phyloP scores from a whole-genome alignment of 1,284 basidiomycete species.

The Omphalotus olearius region DNA sequence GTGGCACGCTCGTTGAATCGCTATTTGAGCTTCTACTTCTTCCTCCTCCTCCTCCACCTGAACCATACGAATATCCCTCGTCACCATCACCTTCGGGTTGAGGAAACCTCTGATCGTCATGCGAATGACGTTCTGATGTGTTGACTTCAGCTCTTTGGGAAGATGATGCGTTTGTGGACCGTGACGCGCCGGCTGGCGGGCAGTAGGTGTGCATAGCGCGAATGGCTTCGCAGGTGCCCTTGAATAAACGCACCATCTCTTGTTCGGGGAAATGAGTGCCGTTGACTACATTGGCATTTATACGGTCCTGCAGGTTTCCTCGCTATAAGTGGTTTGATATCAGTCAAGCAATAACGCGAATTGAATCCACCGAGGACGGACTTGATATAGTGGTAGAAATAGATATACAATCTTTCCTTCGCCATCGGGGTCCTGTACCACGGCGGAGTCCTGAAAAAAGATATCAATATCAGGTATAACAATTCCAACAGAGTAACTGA shows the following conservation, averaged over 20 bases:
- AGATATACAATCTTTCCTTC: slow-evolving; percentile 94
- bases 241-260: slow-evolving; percentile 87
- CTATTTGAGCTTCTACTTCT: slow-evolving; percentile 22
- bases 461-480: neutral
- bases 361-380: slow-evolving; percentile 21
- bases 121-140: slow-evolving; percentile 26
- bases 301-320: slow-evolving; percentile 94
- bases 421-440: slow-evolving; percentile 89
- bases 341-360: slow-evolving; percentile 21
- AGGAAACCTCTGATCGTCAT: slow-evolving; percentile 61
- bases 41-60: slow-evolving; percentile 1
- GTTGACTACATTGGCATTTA: slow-evolving; percentile 84
- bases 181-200: slow-evolving; percentile 35
- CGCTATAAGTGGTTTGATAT: slow-evolving; percentile 37
- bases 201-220: slow-evolving; percentile 90
- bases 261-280: slow-evolving; percentile 83
- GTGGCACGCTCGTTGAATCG: slow-evolving; percentile 36
- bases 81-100: slow-evolving; percentile 69
- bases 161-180: slow-evolving; percentile 20
- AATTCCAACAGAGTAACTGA: slow-evolving; percentile 24
- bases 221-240: slow-evolving; percentile 90
- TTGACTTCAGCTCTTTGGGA: slow-evolving; percentile 15
- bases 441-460: slow-evolving; percentile 75
- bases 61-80: slow-evolving; percentile 63
- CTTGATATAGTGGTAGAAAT: slow-evolving; percentile 88